Conservation (phyloP, 2,329 filamentous ascomycete genomes). For the Magnaporthiopsis poae region DNA sequence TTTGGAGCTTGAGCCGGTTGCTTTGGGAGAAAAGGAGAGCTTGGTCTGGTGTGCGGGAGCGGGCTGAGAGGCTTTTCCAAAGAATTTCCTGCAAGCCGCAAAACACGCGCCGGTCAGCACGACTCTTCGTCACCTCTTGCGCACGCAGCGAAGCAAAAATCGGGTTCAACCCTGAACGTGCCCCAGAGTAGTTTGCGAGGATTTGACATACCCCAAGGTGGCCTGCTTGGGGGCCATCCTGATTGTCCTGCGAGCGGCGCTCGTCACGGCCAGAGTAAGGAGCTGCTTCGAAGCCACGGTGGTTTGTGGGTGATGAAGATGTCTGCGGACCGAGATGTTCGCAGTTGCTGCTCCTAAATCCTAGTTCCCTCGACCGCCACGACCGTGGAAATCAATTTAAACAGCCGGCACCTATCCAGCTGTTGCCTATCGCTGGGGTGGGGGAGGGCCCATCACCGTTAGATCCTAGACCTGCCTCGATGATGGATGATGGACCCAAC, state of each 20-base stretch:
- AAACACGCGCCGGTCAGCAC: constrained; percentile 8
- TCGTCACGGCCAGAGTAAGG: constrained; percentile 14
- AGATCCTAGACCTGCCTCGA: too few species aligned
- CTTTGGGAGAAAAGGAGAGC: constrained; percentile 61
- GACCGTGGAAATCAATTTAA: neutral
- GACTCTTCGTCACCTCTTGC: neutral
- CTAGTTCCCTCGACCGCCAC: neutral
- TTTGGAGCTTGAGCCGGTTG: constrained; percentile 14
- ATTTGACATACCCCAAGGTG: constrained; percentile 78
- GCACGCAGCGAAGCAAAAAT: neutral
- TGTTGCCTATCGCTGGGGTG: too few species aligned
- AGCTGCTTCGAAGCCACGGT: constrained; percentile 14
- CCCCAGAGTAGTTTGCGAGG: constrained; percentile 65
- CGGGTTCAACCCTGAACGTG: constrained; percentile 30
- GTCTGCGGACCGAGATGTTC: too few species aligned
- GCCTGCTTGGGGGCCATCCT: constrained; percentile 55
- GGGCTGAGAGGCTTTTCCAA: constrained; percentile 53
- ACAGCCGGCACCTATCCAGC: too few species aligned
- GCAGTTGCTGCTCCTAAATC: too few species aligned
- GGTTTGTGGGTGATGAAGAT: neutral
- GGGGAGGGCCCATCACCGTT: too few species aligned
- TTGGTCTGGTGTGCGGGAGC: constrained; percentile 65
- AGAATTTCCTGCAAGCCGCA: constrained; percentile 64
- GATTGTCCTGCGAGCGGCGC: constrained; percentile 14
- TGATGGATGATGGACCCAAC: too few species aligned